Percentiles rank a stretch among this genome's conserved stretches.
phyloP scores from a whole-genome alignment of 169 alveolate species.

The Theileria equi region DNA sequence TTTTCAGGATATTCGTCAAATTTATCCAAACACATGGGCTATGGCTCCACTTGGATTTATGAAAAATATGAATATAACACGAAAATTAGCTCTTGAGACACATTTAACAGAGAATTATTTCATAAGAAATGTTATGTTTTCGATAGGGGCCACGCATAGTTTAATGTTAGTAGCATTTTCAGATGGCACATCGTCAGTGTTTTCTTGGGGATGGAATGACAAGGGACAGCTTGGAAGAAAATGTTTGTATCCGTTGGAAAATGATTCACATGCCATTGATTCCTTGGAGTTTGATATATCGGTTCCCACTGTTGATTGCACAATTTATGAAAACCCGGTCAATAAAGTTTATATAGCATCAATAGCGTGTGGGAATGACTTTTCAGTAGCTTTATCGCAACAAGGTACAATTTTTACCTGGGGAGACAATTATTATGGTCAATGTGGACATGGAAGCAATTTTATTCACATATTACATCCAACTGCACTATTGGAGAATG shows the following conservation, averaged over 20 bases:
- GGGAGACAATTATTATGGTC: constrained; percentile 64
- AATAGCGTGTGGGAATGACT: constrained; percentile 58
- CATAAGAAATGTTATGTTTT: constrained; percentile 22
- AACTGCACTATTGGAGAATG: constrained; percentile 8
- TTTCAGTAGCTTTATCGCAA: constrained; percentile 32
- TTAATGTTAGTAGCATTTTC: constrained; percentile 26
- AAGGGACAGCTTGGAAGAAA: constrained; percentile 64
- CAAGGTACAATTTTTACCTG: constrained; percentile 47
- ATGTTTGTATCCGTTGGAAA: constrained; percentile 3
- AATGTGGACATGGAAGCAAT: constrained; percentile 64
- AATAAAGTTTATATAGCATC: constrained; percentile 4
- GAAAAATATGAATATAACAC: constrained; percentile 22
- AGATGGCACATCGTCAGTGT: constrained; percentile 38
- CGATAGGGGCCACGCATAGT: constrained; percentile 48
- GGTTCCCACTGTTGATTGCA: background rate
- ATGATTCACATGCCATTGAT: background rate
- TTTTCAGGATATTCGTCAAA: constrained; percentile 53
- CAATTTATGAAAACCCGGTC: background rate
- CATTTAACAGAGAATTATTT: constrained; percentile 1
- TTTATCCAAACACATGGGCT: constrained; percentile 77
- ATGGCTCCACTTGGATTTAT: constrained; percentile 55
- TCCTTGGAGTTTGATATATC: constrained; percentile 9
- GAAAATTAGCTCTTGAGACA: constrained; percentile 23
- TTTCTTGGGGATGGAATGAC: constrained; percentile 76
- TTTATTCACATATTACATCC: constrained; percentile 39